These are phyloP conservation scores for Gracilaria vermiculophylla DNA, from an alignment of 23 red algal species.

Conservation along the genomic window DNA sequence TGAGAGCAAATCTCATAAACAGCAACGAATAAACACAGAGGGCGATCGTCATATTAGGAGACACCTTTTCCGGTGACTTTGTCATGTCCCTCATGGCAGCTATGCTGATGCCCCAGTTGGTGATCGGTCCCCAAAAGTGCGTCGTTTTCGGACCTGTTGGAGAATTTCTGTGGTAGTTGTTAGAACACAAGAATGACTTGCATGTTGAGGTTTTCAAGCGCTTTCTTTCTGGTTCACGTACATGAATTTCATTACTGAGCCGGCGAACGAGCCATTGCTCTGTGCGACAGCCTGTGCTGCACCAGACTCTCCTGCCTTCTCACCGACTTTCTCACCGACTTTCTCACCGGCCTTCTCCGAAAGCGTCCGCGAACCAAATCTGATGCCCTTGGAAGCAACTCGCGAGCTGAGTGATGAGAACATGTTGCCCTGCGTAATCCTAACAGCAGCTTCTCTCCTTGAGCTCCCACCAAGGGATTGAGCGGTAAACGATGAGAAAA, in stretches of 20 bases:
- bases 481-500: not conserved
- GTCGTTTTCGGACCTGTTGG: conserved; percentile 95
- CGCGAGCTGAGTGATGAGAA: conserved; percentile 24
- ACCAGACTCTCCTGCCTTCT: not conserved
- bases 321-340: too few species aligned
- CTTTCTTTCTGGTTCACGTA: not conserved
- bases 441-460: not conserved
- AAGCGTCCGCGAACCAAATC: conserved; percentile 1
- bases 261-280: not conserved
- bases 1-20: conserved; percentile 96
- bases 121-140: conserved; percentile 96
- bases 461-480: not conserved
- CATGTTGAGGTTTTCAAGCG: not conserved
- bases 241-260: not conserved
- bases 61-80: conserved; percentile 89
- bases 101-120: conserved; percentile 90
- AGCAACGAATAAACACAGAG: conserved; percentile 90
- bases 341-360: conserved; percentile 36
- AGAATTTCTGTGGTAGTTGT: conserved; percentile 42
- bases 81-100: conserved; percentile 90
- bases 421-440: not conserved
- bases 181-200: not conserved
- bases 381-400: not conserved
- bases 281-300: not conserved
- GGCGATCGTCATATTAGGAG: conserved; percentile 88